phyloP scores from a whole-genome alignment of 306 rosid species.

The Cicer bijugum region DNA sequence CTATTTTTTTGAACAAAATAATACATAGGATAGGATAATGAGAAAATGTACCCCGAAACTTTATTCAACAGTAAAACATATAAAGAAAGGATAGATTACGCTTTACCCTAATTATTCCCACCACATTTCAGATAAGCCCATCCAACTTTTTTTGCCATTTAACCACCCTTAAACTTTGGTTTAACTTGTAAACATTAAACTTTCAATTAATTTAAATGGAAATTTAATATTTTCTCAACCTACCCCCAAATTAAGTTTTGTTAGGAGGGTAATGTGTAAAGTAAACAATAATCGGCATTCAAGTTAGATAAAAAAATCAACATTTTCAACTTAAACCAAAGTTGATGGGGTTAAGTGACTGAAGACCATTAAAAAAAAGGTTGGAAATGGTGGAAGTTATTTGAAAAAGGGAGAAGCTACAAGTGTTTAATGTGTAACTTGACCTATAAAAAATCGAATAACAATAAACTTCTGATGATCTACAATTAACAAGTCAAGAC shows the following conservation, averaged over 20 bases:
- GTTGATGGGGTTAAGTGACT: conserved; percentile 3
- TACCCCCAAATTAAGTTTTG: not conserved
- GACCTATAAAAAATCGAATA: conserved; percentile 26
- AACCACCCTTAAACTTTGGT: conserved; percentile 1
- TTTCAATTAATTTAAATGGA: not conserved
- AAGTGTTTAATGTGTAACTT: not conserved
- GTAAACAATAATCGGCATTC: not conserved
- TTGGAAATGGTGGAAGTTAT: not conserved
- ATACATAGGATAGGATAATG: conserved; percentile 33
- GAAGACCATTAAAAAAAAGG: not conserved
- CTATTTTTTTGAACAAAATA: conserved; percentile 45
- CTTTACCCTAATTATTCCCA: conserved; percentile 7
- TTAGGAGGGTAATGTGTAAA: not conserved
- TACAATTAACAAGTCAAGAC: conserved; percentile 29
- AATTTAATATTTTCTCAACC: conserved; percentile 11
- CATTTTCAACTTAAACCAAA: conserved; percentile 26
- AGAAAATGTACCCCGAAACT: not conserved
- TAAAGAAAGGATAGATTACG: not conserved
- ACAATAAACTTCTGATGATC: conserved; percentile 35
- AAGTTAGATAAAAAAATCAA: not conserved
- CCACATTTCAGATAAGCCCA: conserved; percentile 23
- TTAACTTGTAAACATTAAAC: conserved; percentile 9
- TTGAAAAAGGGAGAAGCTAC: conserved; percentile 6
- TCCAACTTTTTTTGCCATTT: not conserved
- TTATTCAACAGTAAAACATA: conserved; percentile 36